These are phyloP conservation scores for Penicillium paradoxum DNA, from an alignment of 495 filamentous ascomycete species.

Conservation along the genomic window DNA sequence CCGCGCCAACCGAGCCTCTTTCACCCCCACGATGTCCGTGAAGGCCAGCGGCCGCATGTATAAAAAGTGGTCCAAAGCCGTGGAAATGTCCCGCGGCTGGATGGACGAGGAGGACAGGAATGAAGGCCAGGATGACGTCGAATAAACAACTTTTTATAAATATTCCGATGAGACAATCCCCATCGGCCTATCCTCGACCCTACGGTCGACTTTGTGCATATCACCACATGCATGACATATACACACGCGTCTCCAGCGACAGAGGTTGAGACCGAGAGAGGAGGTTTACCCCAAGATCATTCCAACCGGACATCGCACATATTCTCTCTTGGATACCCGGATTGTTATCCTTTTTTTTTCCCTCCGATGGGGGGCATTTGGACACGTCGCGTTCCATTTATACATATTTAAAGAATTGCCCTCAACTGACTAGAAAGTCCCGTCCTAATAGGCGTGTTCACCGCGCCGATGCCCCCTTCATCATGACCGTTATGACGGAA, in stretches of 20 bases:
- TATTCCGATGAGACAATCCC: constrained; percentile 6
- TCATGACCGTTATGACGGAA: constrained; percentile 27
- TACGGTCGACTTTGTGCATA: background rate
- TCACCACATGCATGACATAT: background rate
- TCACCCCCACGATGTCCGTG: constrained; percentile 59
- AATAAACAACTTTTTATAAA: constrained; percentile 16
- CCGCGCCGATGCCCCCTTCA: constrained; percentile 10
- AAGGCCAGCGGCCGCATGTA: constrained; percentile 66
- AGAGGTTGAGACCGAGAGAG: background rate
- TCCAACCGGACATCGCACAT: constrained; percentile 5
- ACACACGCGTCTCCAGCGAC: background rate
- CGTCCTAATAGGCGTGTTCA: constrained; percentile 19
- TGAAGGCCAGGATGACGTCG: constrained; percentile 35
- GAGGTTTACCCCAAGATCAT: constrained; percentile 1
- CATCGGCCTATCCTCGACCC: constrained; percentile 5
- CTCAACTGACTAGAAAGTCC: constrained; percentile 15
- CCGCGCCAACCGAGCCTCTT: constrained; percentile 65
- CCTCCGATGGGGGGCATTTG: constrained; percentile 7
- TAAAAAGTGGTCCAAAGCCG: constrained; percentile 75
- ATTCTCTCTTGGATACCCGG: background rate
- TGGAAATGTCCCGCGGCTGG: constrained; percentile 90
- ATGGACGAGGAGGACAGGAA: constrained; percentile 40
- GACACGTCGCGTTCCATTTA: constrained; percentile 12
- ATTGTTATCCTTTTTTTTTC: constrained; percentile 1
- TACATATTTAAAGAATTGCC: constrained; percentile 26